Conservation (phyloP, 164 flowering plant species). For the Aristolochia contorta region DNA sequence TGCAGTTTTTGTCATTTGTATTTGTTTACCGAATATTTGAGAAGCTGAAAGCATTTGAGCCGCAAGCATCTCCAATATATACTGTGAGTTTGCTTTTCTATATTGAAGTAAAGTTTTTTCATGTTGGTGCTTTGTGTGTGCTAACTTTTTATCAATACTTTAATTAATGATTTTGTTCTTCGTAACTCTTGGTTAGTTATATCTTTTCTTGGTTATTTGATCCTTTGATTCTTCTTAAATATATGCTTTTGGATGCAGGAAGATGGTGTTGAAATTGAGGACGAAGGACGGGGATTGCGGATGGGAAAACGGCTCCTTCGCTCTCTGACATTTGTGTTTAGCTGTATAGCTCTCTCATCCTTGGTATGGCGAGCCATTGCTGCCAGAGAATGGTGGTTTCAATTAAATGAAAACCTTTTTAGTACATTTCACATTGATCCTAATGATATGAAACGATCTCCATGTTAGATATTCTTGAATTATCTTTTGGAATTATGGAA, state of each 20-base stretch:
- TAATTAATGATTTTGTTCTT: no score
- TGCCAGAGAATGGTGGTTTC: not conserved
- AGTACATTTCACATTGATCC: no score
- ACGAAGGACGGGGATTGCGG: slow-evolving; percentile 63
- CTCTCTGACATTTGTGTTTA: slow-evolving; percentile 71
- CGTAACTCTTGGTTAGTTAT: no score
- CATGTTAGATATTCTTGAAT: no score
- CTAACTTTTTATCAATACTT: no score
- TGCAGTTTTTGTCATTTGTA: slow-evolving; percentile 73
- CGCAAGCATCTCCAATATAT: slow-evolving; percentile 57
- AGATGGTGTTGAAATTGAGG: slow-evolving; percentile 69
- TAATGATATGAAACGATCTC: no score
- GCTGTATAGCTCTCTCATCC: slow-evolving; percentile 69
- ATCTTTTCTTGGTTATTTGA: no score
- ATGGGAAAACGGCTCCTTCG: slow-evolving; percentile 92
- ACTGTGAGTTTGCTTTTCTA: slow-evolving; percentile 39
- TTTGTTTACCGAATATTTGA: slow-evolving; percentile 92
- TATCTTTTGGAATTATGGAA: no score
- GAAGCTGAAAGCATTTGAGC: slow-evolving; percentile 77
- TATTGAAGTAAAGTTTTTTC: not conserved
- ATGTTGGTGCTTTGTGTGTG: no score
- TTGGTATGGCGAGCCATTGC: slow-evolving; percentile 42
- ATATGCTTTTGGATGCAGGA: slow-evolving; percentile 52
- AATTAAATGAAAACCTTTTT: no score
- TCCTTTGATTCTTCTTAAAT: not conserved